Percentiles rank a stretch among this genome's conserved stretches.
Evolutionary conservation across 805 yeast genomes (phyloP).

Genomic region (Metschnikowia peoriensis): DNA sequence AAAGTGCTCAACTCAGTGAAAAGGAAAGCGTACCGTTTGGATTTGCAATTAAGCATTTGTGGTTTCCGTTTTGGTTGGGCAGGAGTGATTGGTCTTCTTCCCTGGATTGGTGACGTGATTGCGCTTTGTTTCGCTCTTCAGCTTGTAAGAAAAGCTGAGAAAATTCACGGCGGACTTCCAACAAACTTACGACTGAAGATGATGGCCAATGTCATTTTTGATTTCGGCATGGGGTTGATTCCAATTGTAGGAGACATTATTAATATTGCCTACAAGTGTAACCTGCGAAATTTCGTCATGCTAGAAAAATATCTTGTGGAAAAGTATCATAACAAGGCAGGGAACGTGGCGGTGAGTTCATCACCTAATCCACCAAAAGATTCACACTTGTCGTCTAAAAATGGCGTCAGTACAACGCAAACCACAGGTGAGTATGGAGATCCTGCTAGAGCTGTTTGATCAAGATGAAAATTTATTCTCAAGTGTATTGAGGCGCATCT

Average conservation of each 20-base stretch:
- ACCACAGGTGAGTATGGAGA: slow-evolving; percentile 1
- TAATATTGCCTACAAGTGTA: slow-evolving; percentile 24
- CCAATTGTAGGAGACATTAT: slow-evolving; percentile 25
- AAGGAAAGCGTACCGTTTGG: slow-evolving; percentile 37
- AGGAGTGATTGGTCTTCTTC: slow-evolving; percentile 40
- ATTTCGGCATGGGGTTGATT: slow-evolving; percentile 38
- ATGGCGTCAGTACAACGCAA: not conserved
- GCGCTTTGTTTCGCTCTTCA: slow-evolving; percentile 30
- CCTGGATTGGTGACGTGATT: slow-evolving; percentile 41
- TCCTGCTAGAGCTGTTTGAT: slow-evolving; percentile 2
- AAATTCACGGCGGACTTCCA: slow-evolving; percentile 41
- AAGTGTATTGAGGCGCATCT: slow-evolving; percentile 16
- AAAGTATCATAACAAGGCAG: slow-evolving; percentile 20
- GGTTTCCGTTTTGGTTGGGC: slow-evolving; percentile 45
- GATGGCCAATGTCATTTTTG: slow-evolving; percentile 40
- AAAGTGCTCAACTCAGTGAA: slow-evolving; percentile 36
- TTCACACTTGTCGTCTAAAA: not conserved
- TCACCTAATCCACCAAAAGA: not conserved
- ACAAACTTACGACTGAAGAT: slow-evolving; percentile 27
- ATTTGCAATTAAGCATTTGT: slow-evolving; percentile 38
- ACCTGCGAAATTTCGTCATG: slow-evolving; percentile 25
- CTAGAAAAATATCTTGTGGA: slow-evolving; percentile 37
- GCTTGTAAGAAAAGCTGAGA: slow-evolving; percentile 30
- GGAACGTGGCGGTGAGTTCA: not conserved
- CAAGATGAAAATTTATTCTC: slow-evolving; percentile 16